Conservation (phyloP, 352 stramenopile species). For the Saprolegnia diclina region DNA sequence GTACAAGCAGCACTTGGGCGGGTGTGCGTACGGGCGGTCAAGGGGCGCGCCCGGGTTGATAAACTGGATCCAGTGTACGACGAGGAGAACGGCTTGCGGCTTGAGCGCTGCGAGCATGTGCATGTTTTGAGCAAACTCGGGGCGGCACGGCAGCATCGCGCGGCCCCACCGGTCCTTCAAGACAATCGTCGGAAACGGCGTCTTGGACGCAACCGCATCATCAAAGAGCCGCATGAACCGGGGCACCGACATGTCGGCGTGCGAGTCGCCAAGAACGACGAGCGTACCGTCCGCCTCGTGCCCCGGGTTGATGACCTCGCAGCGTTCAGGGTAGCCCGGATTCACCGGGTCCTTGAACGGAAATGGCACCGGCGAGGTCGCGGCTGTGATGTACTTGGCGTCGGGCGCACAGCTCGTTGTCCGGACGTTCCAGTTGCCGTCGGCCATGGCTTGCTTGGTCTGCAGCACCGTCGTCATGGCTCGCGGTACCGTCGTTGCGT, state of each 20-base stretch:
- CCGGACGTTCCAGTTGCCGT: too few relatives aligned
- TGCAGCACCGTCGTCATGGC: too few relatives aligned
- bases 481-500: too few relatives aligned
- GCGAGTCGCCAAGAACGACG: slow-evolving; percentile 22
- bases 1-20: slow-evolving; percentile 9
- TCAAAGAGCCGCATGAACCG: slow-evolving; percentile 9
- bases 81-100: slow-evolving; percentile 13
- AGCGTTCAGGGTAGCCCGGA: not conserved
- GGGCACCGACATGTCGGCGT: slow-evolving; percentile 22
- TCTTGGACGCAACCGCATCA: not conserved
- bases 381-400: not conserved
- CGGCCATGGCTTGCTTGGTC: too few relatives aligned
- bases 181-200: slow-evolving; percentile 17
- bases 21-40: too few relatives aligned
- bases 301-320: slow-evolving; percentile 8
- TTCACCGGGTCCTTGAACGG: not conserved
- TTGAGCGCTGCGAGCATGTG: slow-evolving; percentile 7
- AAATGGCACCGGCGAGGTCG: not conserved
- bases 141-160: slow-evolving; percentile 3
- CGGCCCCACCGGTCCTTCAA: slow-evolving; percentile 17
- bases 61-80: slow-evolving; percentile 14
- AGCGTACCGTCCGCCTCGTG: slow-evolving; percentile 8
- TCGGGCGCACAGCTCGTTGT: not conserved
- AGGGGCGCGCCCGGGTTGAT: not conserved
- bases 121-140: not conserved